phyloP scores from a whole-genome alignment of 805 yeast genomes.

The Candida cerambycidarum region DNA sequence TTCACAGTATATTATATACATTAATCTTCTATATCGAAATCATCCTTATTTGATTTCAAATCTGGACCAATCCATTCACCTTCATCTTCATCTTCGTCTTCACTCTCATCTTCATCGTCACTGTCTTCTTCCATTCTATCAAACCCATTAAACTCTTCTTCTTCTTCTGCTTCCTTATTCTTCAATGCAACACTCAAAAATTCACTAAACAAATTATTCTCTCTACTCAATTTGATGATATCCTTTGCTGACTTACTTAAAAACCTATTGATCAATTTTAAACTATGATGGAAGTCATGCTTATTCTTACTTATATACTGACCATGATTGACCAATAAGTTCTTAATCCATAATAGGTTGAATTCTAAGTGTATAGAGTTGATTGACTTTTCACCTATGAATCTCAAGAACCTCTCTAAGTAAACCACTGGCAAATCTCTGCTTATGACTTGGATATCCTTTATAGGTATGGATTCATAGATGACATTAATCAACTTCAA shows the following conservation, averaged over 20 bases:
- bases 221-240: conserved; percentile 53
- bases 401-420: conserved; percentile 61
- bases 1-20: no score
- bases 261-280: conserved; percentile 74
- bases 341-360: conserved; percentile 76
- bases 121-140: conserved; percentile 21
- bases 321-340: conserved; percentile 72
- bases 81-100: conserved; percentile 28
- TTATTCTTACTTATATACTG: conserved; percentile 62
- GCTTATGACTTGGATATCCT: conserved; percentile 66
- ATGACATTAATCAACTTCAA: conserved; percentile 66
- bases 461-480: conserved; percentile 69
- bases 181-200: conserved; percentile 44
- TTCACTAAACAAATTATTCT: conserved; percentile 53
- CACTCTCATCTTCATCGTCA: conserved; percentile 33
- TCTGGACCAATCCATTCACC: conserved; percentile 37
- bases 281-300: conserved; percentile 58
- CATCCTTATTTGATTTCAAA: conserved; percentile 22
- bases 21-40: conserved; percentile 6
- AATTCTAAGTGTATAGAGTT: conserved; percentile 85
- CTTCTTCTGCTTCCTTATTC: conserved; percentile 19
- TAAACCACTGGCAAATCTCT: conserved; percentile 77
- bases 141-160: conserved; percentile 28
- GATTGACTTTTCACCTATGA: conserved; percentile 65
- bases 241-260: conserved; percentile 74